phyloP scores from a whole-genome alignment of 768 basidiomycete genomes.

The Tulasnella calospora region DNA sequence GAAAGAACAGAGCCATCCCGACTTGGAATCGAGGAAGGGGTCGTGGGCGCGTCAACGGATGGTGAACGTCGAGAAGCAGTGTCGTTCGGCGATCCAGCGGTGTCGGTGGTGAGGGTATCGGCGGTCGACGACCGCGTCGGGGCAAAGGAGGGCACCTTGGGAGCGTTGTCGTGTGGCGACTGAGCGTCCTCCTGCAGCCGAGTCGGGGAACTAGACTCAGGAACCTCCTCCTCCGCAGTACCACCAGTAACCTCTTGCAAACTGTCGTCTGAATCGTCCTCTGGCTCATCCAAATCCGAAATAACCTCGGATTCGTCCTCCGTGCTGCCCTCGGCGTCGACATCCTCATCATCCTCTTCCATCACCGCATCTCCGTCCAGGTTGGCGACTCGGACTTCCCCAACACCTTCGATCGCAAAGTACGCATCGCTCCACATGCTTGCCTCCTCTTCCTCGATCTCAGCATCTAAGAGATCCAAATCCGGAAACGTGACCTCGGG shows the following conservation, averaged over 20 bases:
- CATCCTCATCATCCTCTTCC: background rate
- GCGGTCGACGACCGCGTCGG: background rate
- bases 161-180: background rate
- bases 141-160: background rate
- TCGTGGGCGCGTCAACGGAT: background rate
- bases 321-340: slow-evolving; percentile 18
- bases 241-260: background rate
- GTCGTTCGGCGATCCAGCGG: background rate
- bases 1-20: background rate
- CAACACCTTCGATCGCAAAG: background rate
- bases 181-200: too few relatives aligned
- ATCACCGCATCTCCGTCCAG: background rate
- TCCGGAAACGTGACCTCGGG: background rate
- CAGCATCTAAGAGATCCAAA: background rate
- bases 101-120: background rate
- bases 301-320: background rate
- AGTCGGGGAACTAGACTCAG: background rate
- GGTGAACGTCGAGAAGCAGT: background rate
- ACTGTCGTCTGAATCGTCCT: background rate
- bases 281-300: background rate
- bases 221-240: background rate
- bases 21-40: background rate
- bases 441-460: background rate
- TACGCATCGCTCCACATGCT: background rate
- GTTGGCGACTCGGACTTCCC: background rate